These are phyloP conservation scores for Schwanniomyces polymorphus DNA, from an alignment of 805 yeast genomes.

Conservation along the genomic window DNA sequence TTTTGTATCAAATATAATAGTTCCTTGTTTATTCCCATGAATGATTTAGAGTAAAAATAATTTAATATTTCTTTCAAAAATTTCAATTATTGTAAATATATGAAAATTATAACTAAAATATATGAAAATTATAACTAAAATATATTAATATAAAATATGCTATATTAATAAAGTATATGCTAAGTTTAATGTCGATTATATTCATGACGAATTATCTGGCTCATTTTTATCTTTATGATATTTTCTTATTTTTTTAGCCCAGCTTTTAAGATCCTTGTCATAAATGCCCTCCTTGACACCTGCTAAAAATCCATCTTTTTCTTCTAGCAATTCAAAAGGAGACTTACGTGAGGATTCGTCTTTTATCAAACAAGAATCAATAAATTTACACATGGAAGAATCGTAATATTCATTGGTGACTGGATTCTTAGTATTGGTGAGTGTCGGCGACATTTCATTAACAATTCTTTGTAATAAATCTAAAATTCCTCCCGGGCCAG, in stretches of 20 bases:
- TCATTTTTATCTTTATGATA: slow-evolving; percentile 25
- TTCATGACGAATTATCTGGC: not conserved
- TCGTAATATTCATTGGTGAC: slow-evolving; percentile 35
- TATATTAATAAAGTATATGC: not conserved
- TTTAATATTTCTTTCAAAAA: no score
- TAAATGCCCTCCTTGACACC: slow-evolving; percentile 29
- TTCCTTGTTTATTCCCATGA: no score
- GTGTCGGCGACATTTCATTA: slow-evolving; percentile 84
- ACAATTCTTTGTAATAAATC: slow-evolving; percentile 92
- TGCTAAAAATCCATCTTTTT: slow-evolving; percentile 24
- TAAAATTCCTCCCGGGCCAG: slow-evolving; percentile 77
- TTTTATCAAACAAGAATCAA: slow-evolving; percentile 71
- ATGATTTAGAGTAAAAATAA: no score
- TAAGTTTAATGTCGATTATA: not conserved
- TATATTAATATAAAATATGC: not conserved
- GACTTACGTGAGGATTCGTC: slow-evolving; percentile 67
- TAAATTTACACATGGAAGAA: slow-evolving; percentile 59
- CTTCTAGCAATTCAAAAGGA: slow-evolving; percentile 64
- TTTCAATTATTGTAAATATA: no score
- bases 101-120: not conserved
- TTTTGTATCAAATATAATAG: no score
- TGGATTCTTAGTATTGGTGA: slow-evolving; percentile 37
- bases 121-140: not conserved
- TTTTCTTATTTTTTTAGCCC: slow-evolving; percentile 43
- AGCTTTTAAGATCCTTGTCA: slow-evolving; percentile 36